phyloP scores from a whole-genome alignment of 108 stramenopile genomes.

The Fragilaria radians region DNA sequence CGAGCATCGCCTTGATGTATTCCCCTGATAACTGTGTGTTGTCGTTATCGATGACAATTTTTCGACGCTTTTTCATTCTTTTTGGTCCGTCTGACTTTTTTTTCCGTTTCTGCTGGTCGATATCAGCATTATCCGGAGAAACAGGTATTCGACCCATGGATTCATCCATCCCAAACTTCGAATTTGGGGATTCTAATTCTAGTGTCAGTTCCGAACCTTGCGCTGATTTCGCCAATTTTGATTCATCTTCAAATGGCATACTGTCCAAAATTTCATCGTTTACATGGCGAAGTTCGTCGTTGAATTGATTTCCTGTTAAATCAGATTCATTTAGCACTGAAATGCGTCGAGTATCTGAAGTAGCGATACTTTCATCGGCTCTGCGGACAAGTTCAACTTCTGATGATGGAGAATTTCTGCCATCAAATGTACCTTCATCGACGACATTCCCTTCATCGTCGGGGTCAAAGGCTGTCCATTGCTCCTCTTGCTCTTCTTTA shows the following conservation, averaged over 20 bases:
- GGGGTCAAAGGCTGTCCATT: constrained; percentile 84
- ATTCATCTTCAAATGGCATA: neutral
- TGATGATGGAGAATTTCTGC: constrained; percentile 17
- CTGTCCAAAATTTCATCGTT: neutral
- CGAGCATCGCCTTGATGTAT: constrained; percentile 71
- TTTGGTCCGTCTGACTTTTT: constrained; percentile 19
- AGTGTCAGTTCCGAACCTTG: neutral
- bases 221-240: neutral
- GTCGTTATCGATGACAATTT: constrained; percentile 81
- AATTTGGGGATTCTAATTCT: neutral
- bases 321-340: neutral
- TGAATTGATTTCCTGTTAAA: neutral
- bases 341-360: neutral
- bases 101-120: constrained; percentile 15
- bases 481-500: constrained; percentile 47
- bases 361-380: constrained; percentile 24
- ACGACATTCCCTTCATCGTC: constrained; percentile 31
- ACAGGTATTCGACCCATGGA: neutral
- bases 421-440: neutral
- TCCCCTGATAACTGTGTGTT: constrained; percentile 66
- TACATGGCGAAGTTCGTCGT: neutral
- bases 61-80: constrained; percentile 69
- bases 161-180: neutral
- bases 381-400: constrained; percentile 79
- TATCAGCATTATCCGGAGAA: neutral